Base-by-base conservation (phyloP, 2,329 filamentous ascomycete species). In the Phialocephala sp. region DNA sequence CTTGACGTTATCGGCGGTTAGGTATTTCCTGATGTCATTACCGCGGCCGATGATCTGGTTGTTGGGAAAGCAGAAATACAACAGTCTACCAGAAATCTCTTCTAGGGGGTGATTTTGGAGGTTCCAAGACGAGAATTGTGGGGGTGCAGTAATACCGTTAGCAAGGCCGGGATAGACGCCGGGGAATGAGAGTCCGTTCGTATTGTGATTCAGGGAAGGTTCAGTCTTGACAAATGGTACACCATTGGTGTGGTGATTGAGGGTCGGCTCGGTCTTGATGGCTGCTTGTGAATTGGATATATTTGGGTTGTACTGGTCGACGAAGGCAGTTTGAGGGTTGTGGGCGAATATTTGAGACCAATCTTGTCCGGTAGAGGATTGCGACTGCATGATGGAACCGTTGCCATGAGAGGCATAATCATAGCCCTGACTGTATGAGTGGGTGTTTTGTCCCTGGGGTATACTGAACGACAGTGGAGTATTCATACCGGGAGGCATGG, bases 321-420 rank as follows among this genome's bases (percentile, higher is more conserved):
- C 5, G 80, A 87, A 88, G 79, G 84, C 82, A 80, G 87, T 82
- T 79, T 89, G 86, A 81, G 37, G 32, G 63, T 82, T 89, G 89
- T 57, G 55, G n/a, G 55, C 55, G 82, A 92, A 92, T 87, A 93
- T 91, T 77, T 90, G 86, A 76, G 89, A 85, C 90, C 90, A 93
- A 81, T 92, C 90, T 65, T 90, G 81, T 82, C 84, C 80, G 77
- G 67, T 69, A 67, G 69, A 59, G 67, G 71, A 68, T 59, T 73
- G 72, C 64, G 73, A 65, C 45, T 74, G 74, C 69, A 75, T 66
- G 59, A 65, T 70, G 66, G 69, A 68, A 64, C 70, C 72, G 69
- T 75, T 76, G 72, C 72, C 72, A 63, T 77, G 72, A 61, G 72
- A 66, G 66, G 72, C 67, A 70, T 74, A 77, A 70, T 76, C 74